phyloP scores from a whole-genome alignment of 495 filamentous ascomycete genomes.

The Aspergillus heteromorphus region DNA sequence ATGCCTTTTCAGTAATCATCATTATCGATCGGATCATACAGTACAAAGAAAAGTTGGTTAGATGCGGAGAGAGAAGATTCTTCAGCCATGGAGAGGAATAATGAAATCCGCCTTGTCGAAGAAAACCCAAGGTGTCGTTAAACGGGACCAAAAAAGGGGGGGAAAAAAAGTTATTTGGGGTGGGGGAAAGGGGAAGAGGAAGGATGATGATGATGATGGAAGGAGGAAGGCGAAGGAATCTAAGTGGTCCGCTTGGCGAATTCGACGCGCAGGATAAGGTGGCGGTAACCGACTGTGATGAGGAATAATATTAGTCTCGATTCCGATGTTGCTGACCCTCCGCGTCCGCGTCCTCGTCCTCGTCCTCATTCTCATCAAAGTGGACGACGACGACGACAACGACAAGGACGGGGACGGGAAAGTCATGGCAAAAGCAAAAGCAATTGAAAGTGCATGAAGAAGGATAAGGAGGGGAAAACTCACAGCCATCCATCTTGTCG shows the following conservation, averaged over 20 bases:
- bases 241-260: constrained; percentile 79
- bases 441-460: background rate
- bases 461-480: constrained; percentile 20
- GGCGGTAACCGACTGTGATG: constrained; percentile 72
- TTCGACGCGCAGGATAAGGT: constrained; percentile 85
- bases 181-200: constrained; percentile 23
- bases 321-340: background rate
- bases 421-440: background rate
- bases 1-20: constrained; percentile 36
- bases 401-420: too few species aligned
- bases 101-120: constrained; percentile 34
- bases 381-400: background rate
- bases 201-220: constrained; percentile 21
- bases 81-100: constrained; percentile 27
- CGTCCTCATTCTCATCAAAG: too few species aligned
- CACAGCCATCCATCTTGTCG: constrained; percentile 96
- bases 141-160: constrained; percentile 14
- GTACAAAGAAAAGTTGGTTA: constrained; percentile 27
- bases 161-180: background rate
- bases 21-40: constrained; percentile 44
- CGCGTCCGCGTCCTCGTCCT: too few species aligned
- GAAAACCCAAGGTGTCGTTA: constrained; percentile 23
- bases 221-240: constrained; percentile 18
- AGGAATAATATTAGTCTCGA: constrained; percentile 4
- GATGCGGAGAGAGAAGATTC: constrained; percentile 17